These are phyloP conservation scores for Neocucurbitaria cava DNA, from an alignment of 2,329 filamentous ascomycete genomes.

Conservation along the genomic window DNA sequence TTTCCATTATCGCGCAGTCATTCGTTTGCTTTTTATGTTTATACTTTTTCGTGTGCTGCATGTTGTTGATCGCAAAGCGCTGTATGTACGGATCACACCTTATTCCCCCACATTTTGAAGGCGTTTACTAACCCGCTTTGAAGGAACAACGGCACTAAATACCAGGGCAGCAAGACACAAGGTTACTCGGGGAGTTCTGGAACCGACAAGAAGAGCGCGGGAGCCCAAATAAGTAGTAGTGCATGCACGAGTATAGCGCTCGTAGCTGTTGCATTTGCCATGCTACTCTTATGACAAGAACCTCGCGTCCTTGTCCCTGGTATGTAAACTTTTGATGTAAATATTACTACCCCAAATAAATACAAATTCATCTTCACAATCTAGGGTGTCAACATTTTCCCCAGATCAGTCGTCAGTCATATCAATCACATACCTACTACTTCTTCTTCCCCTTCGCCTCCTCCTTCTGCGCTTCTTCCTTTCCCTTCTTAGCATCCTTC, in stretches of 20 bases:
- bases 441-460: conserved; percentile 16
- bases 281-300: not conserved
- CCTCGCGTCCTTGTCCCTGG: not conserved
- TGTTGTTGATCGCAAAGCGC: no score
- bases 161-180: not conserved
- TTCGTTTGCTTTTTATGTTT: not conserved
- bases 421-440: no score
- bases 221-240: not conserved
- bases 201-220: not conserved
- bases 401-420: no score
- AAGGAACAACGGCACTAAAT: not conserved
- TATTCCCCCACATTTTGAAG: no score
- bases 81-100: no score
- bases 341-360: not conserved
- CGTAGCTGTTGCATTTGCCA: not conserved
- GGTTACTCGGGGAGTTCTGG: not conserved
- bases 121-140: not conserved
- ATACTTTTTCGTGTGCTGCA: not conserved
- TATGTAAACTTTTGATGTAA: not conserved
- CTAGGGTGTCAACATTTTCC: no score
- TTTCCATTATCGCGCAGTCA: not conserved
- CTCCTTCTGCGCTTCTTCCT: conserved; percentile 8
- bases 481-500: conserved; percentile 1
- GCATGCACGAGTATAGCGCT: not conserved
- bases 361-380: not conserved